Percentiles rank a stretch among this genome's conserved stretches.
Evolutionary conservation across 2,329 filamentous ascomycete genomes (phyloP).

Genomic region (Fusarium austroafricanum): DNA sequence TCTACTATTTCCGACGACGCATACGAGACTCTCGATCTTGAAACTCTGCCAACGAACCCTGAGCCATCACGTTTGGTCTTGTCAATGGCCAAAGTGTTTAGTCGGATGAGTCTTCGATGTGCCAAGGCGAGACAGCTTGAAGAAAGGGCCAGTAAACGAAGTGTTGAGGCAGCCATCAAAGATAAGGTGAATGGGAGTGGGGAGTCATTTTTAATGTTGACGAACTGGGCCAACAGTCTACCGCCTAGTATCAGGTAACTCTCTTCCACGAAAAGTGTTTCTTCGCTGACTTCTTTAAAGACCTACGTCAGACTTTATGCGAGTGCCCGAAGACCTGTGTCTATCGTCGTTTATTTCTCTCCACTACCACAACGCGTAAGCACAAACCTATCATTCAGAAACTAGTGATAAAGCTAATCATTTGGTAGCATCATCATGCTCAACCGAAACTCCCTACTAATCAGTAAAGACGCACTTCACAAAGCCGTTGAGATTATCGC

Average conservation of each 20-base stretch:
- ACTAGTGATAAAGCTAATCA: rapidly evolving
- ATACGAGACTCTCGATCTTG: background rate
- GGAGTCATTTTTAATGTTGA: slow-evolving; percentile 3
- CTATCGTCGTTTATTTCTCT: slow-evolving; percentile 1
- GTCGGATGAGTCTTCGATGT: background rate
- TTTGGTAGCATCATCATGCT: background rate
- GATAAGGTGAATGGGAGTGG: slow-evolving; percentile 2
- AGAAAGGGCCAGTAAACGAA: background rate
- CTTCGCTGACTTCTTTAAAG: background rate
- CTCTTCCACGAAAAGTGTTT: rapidly evolving
- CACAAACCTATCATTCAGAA: rapidly evolving
- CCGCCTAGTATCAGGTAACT: background rate
- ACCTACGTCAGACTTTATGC: background rate
- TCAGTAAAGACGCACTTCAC: slow-evolving; percentile 3
- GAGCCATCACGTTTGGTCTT: rapidly evolving
- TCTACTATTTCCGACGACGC: background rate
- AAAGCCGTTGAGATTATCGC: slow-evolving; percentile 15
- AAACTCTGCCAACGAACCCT: rapidly evolving
- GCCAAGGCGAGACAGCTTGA: slow-evolving; percentile 7
- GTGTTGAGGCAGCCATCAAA: background rate
- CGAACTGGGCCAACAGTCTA: background rate
- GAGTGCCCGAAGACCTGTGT: background rate
- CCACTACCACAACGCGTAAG: slow-evolving; percentile 10
- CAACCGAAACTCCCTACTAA: background rate
- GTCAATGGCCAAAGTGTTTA: background rate